Percentiles rank a stretch among this genome's conserved stretches.
Evolutionary conservation across 192 early-diverging fungal species (phyloP).

Genomic region (Coemansia sp.): DNA sequence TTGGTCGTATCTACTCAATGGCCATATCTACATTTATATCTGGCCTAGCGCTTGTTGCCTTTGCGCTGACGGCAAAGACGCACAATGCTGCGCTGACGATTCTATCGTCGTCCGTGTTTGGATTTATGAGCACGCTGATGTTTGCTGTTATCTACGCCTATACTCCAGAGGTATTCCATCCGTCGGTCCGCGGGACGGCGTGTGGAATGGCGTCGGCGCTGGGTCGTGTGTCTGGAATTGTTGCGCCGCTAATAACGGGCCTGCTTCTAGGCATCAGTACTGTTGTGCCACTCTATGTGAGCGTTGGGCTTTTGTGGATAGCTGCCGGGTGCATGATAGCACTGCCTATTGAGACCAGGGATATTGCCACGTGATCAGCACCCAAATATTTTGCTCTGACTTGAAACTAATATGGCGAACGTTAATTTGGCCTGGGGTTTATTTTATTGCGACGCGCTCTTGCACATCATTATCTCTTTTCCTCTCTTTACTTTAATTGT

Average conservation of each 20-base stretch:
- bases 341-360: conserved; percentile 65
- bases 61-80: conserved; percentile 61
- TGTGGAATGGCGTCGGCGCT: conserved; percentile 76
- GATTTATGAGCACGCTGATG: conserved; percentile 68
- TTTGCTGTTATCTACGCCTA: conserved; percentile 88
- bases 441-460: neutral
- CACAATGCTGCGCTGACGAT: conserved; percentile 57
- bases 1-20: conserved; percentile 83
- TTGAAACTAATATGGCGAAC: neutral
- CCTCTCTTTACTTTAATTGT: conserved; percentile 6
- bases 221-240: conserved; percentile 71
- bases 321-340: conserved; percentile 65
- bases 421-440: neutral
- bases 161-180: conserved; percentile 85
- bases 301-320: conserved; percentile 58
- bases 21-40: conserved; percentile 72
- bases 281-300: conserved; percentile 67
- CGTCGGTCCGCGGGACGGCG: conserved; percentile 74
- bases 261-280: conserved; percentile 60
- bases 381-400: neutral
- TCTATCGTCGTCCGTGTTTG: conserved; percentile 62
- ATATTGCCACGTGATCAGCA: conserved; percentile 23
- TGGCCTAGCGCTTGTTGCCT: conserved; percentile 65
- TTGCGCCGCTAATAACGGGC: conserved; percentile 75
- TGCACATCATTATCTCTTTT: neutral